Percentiles rank a stretch among this genome's conserved stretches.
Conservation (phyloP, 495 filamentous ascomycete genomes). For the Aspergillus hancockii region DNA sequence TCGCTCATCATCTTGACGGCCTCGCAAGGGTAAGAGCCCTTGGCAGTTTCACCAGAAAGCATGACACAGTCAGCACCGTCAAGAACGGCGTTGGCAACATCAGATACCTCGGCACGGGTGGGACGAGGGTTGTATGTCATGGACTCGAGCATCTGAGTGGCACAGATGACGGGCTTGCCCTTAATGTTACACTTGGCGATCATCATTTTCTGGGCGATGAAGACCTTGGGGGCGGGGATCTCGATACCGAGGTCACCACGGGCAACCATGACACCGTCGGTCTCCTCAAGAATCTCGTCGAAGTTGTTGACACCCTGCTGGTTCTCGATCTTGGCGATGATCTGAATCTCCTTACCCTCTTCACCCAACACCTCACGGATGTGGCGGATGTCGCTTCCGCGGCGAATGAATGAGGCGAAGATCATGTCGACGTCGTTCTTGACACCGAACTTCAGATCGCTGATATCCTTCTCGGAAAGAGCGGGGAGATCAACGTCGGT, state of each 20-base stretch:
- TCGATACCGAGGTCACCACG: slow-evolving; percentile 98
- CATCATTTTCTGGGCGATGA: slow-evolving; percentile 99
- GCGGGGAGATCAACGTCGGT: slow-evolving; percentile 98
- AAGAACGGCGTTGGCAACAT: slow-evolving; percentile 96
- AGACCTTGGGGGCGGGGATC: slow-evolving; percentile 97
- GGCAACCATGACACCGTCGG: slow-evolving; percentile 99
- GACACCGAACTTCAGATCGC: slow-evolving; percentile 89
- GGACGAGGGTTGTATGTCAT: slow-evolving; percentile 99
- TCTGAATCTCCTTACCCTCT: slow-evolving; percentile 96
- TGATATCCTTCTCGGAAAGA: slow-evolving; percentile 97
- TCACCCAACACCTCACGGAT: slow-evolving; percentile 90
- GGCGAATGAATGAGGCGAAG: slow-evolving; percentile 97
- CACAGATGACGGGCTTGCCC: slow-evolving; percentile 96
- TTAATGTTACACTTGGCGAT: slow-evolving; percentile 99
- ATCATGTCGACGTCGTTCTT: slow-evolving; percentile 99
- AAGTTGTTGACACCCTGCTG: slow-evolving; percentile 99
- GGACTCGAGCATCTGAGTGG: slow-evolving; percentile 91
- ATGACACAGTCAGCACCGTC: slow-evolving; percentile 99
- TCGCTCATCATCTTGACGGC: slow-evolving; percentile 97
- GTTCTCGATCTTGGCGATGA: slow-evolving; percentile 99
- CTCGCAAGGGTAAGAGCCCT: slow-evolving; percentile 91
- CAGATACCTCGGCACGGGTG: slow-evolving; percentile 95
- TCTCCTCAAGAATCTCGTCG: slow-evolving; percentile 91
- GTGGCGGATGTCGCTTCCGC: slow-evolving; percentile 82
- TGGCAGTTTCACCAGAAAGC: slow-evolving; percentile 98